Evolutionary conservation across 768 basidiomycete genomes (phyloP), one percentile per base, ranked within the genome.

Genomic region (Trametes sanguinea): DNA sequence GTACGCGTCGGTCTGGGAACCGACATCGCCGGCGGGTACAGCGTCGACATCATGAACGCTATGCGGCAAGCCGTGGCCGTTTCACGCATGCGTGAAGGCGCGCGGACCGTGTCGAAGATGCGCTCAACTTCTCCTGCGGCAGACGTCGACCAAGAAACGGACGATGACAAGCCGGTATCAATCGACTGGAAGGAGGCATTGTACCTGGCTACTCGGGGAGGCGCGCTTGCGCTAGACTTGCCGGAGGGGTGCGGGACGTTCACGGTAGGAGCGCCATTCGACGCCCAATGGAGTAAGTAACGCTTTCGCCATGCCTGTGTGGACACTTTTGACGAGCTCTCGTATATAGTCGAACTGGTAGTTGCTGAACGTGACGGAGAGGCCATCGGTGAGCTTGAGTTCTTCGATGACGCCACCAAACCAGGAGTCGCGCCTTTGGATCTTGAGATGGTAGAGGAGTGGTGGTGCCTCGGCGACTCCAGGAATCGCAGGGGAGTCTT

Each of bases 11-110:
- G 94, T 0, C 81, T 96, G 1, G 94, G 94, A 2, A 86, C 87
- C 22, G 94, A 96, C 65, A 77, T 95, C 46, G 92, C 92, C 2
- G 94, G 94, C 1, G 94, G 94, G 4, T 95, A 95, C 72, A 84
- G 83, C 50, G 70, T 87, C 39, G 88, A 90, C 67, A 84, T 95
- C 14, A 89, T 93, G 83, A 80, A 75, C 48, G 78, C 84, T 22
- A 95, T 95, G 94, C 80, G 94, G 51, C 84, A 86, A 52, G 86
- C 90, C 0, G 93, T 95, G 0, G 76, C 80, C 4, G 81, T 87
- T 0, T 86, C 92, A 2, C 78, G 89, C 57, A 83, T 90, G 76
- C 78, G 89, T 10, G 85, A 94, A 68, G 85, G 86, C 2, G 68
- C 71, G 39, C 74, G 77, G 9, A 70, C 14, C 42, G 14, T 43